Evolutionary conservation across 192 early-diverging fungal genomes (phyloP), one percentile per base, ranked within the genome.

Genomic region (Helicostylum pulchrum): DNA sequence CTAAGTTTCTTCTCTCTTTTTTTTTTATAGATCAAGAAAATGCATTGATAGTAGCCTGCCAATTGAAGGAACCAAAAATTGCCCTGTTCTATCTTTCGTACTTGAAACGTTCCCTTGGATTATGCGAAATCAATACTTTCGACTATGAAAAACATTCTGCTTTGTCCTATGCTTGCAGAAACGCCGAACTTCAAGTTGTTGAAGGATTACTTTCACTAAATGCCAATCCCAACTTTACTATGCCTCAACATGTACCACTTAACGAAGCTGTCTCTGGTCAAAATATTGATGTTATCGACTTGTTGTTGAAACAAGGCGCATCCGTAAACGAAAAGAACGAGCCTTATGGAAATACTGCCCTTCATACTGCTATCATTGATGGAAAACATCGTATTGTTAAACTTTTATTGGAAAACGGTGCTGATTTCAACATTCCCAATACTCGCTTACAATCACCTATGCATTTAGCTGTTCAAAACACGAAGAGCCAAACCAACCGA

Each of bases 401-500:
- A 20, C 12, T 64, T 14, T 64, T 85, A 5, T 26, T 85, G 39
- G 73, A 83, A 7, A 51, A 65, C n/a, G 77, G 79, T 19, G 78
- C 73, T 19, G 31, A 71, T 9, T 51, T 59, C 2, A 61, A 68
- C 21, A 42, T 52, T 4, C n/a, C 42, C 9, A 61, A 71, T 30
- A 61, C 75, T 51, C 59, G 64, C 39, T n/a, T 20, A 4, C 72
- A 69, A 44, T 78, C 78, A 1, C 75, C 83, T 36, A 67, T 84
- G 6, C 83, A 83, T 56, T 58, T 74, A n/a, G 80, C 83, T 1
- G 66, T 83, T 20, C 63, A 81, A 39, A 21, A 34, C 2, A 71
- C 80, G 2, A 85, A 82, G 63, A 39, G 34, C 7, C 81, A 79
- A 20, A 67, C 73, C 7, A 78, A 83, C 61, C 69, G 67, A 36